A percentile compares a stretch with the other conserved stretches of the same genome.
Conservation (phyloP, 2,329 filamentous ascomycete genomes). For the Cephalotrichum gorgonifer region DNA sequence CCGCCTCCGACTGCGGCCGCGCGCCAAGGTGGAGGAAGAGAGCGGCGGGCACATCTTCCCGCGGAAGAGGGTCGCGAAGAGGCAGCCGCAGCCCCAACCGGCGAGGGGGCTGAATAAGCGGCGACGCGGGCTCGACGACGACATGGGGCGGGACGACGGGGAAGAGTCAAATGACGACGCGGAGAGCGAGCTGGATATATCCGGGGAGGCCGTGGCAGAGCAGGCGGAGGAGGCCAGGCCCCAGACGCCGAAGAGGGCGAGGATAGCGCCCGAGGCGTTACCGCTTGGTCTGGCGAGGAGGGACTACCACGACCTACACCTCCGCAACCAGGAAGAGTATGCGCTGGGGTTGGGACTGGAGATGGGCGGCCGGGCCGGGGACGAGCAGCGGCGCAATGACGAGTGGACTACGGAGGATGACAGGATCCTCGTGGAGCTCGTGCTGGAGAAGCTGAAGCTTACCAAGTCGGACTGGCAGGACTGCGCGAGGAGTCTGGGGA, state of each 20-base stretch:
- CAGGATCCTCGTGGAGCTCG: conserved; percentile 54
- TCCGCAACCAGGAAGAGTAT: conserved; percentile 14
- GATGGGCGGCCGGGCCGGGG: conserved; percentile 16
- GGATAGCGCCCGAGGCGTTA: conserved; percentile 49
- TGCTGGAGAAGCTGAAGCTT: conserved; percentile 56
- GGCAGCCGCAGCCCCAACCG: not conserved
- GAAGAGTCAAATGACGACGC: conserved; percentile 8
- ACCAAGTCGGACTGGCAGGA: conserved; percentile 58
- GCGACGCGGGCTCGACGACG: conserved; percentile 1
- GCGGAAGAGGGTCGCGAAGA: conserved; percentile 16
- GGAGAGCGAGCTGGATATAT: conserved; percentile 24
- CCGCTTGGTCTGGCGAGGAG: conserved; percentile 48
- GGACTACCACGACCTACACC: conserved; percentile 45
- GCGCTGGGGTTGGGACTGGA: conserved; percentile 13
- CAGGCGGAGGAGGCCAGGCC: conserved; percentile 20
- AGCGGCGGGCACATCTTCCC: conserved; percentile 19
- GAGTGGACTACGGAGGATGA: conserved; percentile 55
- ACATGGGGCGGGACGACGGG: not conserved
- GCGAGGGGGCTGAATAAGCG: conserved; percentile 5
- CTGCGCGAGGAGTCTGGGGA: conserved; percentile 52
- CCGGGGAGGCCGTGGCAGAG: conserved; percentile 3
- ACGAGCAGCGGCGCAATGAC: conserved; percentile 33
- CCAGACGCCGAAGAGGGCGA: conserved; percentile 48
- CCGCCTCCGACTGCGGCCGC: conserved; percentile 8
- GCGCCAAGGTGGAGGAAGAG: conserved; percentile 32